These are phyloP conservation scores for Candida boidinii DNA, from an alignment of 805 yeast genomes.

Conservation along the genomic window DNA sequence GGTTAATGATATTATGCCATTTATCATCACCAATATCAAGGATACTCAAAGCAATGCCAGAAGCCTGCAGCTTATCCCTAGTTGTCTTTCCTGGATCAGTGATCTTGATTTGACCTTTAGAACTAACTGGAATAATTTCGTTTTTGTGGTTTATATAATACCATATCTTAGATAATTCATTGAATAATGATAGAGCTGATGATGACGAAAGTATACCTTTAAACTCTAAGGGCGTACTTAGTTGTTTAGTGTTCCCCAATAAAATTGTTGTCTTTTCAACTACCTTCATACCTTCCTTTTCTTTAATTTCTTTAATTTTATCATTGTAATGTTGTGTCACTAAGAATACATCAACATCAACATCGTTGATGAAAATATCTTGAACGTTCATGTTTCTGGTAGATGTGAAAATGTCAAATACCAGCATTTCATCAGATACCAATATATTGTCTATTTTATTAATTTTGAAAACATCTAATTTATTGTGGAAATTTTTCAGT, in stretches of 20 bases:
- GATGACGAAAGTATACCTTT: constrained; percentile 16
- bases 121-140: constrained; percentile 3
- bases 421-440: constrained; percentile 21
- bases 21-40: constrained; percentile 17
- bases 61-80: constrained; percentile 1
- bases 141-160: constrained; percentile 12
- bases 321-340: constrained; percentile 15
- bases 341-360: constrained; percentile 25
- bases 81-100: constrained; percentile 17
- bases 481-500: constrained; percentile 19
- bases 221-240: constrained; percentile 23
- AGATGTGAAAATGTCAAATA: constrained; percentile 21
- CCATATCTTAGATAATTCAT: constrained; percentile 14
- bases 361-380: constrained; percentile 21
- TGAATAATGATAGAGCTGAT: constrained; percentile 2
- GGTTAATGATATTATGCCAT: constrained; percentile 21
- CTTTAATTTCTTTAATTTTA: neutral
- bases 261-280: constrained; percentile 19
- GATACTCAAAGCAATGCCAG: constrained; percentile 6
- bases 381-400: constrained; percentile 22
- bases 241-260: constrained; percentile 21
- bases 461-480: constrained; percentile 16
- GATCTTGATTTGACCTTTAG: constrained; percentile 24
- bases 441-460: constrained; percentile 18
- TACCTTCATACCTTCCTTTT: neutral